These are phyloP conservation scores for Picochlorum sp. DNA, from an alignment of 139 green algal species.

Conservation along the genomic window DNA sequence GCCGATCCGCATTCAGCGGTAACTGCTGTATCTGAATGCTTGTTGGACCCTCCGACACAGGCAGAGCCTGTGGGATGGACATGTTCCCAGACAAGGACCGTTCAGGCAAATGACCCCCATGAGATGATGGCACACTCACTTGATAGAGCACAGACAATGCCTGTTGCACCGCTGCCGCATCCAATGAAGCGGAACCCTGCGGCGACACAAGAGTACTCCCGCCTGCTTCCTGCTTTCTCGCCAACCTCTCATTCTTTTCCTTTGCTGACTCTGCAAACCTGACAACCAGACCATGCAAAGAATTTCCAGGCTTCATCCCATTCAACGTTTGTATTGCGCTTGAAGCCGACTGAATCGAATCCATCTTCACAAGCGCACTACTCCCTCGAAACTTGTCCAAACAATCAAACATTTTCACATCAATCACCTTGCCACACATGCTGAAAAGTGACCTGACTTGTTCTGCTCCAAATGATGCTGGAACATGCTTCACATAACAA, in stretches of 20 bases:
- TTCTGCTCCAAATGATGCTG: conserved; percentile 14
- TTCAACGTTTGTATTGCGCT: conserved; percentile 22
- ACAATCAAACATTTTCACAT: conserved; percentile 36
- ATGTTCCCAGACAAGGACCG: no score
- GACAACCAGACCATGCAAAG: conserved; percentile 25
- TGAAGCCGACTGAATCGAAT: conserved; percentile 9
- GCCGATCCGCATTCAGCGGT: conserved; percentile 16
- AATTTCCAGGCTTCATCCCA: conserved; percentile 16
- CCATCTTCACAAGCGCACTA: conserved; percentile 26
- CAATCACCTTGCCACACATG: conserved; percentile 21
- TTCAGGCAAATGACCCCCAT: no score
- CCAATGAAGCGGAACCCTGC: no score
- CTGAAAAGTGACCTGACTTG: conserved; percentile 29
- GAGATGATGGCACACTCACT: no score
- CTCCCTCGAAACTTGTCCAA: conserved; percentile 26
- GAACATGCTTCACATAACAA: conserved; percentile 35
- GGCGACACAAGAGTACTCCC: not conserved
- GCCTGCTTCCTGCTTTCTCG: not conserved
- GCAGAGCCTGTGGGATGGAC: no score
- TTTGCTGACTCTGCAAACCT: conserved; percentile 29
- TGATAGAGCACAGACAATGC: no score
- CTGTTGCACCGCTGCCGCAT: no score
- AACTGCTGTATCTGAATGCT: conserved; percentile 18
- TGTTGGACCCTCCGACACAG: not conserved
- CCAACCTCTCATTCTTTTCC: conserved; percentile 27